Conservation (phyloP, 345 rosid species). For the Angophora floribunda region DNA sequence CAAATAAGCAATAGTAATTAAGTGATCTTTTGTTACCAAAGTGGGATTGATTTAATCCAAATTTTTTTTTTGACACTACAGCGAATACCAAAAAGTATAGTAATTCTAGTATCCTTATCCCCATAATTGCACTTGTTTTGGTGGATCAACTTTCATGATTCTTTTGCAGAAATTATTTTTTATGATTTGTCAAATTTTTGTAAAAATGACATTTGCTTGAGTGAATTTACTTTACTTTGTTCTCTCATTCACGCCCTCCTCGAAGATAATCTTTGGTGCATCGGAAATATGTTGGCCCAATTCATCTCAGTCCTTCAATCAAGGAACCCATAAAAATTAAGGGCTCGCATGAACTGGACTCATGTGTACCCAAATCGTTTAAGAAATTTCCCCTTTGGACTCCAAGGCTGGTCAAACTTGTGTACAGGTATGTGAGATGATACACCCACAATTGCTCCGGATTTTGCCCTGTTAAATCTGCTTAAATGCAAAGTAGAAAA, state of each 20-base stretch:
- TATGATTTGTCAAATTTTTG: background rate
- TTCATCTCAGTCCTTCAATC: background rate
- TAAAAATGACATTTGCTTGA: background rate
- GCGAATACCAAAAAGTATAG: accelerated
- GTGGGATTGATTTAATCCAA: no score
- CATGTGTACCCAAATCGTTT: background rate
- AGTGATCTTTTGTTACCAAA: background rate
- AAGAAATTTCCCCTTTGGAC: background rate
- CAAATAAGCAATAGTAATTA: background rate
- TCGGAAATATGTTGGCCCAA: accelerated
- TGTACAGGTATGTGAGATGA: background rate
- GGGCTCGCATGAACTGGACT: background rate
- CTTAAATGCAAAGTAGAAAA: background rate
- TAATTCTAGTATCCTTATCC: background rate
- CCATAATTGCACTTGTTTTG: background rate
- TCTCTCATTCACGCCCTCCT: background rate
- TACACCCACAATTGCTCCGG: background rate
- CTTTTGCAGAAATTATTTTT: background rate
- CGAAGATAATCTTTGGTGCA: background rate
- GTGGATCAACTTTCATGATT: background rate
- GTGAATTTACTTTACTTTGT: background rate
- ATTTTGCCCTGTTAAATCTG: background rate
- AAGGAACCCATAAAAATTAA: background rate
- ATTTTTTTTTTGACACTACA: no score
- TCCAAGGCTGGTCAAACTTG: background rate